Evolutionary conservation across 306 rosid species (phyloP).

Genomic region (Vachellia pachyceras): DNA sequence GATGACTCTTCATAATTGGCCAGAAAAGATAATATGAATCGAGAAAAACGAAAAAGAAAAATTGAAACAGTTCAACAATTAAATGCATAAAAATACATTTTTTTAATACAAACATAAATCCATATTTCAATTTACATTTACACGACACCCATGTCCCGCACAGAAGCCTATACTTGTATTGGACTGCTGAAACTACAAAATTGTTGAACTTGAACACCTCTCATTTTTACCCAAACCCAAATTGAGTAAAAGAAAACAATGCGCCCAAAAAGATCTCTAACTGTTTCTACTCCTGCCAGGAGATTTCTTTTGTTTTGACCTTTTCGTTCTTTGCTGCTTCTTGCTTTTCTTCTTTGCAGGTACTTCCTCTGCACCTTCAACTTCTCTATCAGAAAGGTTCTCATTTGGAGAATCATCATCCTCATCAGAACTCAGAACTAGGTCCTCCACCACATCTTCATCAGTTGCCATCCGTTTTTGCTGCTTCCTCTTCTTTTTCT

Average conservation of each 20-base stretch:
- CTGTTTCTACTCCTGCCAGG: conserved; percentile 47
- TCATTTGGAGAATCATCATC: conserved; percentile 49
- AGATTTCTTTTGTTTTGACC: conserved; percentile 48
- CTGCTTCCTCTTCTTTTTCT: conserved; percentile 53
- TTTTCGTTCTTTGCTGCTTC: conserved; percentile 49
- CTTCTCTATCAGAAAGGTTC: conserved; percentile 45
- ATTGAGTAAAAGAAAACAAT: background rate
- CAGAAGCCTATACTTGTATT: background rate
- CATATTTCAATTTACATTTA: background rate
- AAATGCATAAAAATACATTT: background rate
- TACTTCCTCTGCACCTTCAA: conserved; percentile 26
- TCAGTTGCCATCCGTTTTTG: conserved; percentile 57
- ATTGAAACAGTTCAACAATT: background rate
- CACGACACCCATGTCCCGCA: background rate
- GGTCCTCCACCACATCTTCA: conserved; percentile 87
- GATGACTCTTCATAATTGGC: background rate
- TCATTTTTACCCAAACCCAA: conserved; percentile 26
- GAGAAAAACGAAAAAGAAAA: background rate
- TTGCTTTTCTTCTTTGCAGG: conserved; percentile 47
- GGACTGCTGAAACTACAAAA: conserved; percentile 39
- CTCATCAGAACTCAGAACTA: conserved; percentile 90
- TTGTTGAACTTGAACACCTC: background rate
- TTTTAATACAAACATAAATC: background rate
- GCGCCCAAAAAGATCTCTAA: conserved; percentile 33
- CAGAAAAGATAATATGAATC: background rate